These are phyloP conservation scores for Globomyces pollinis-pini DNA, from an alignment of 192 early-diverging fungal species.

Conservation along the genomic window DNA sequence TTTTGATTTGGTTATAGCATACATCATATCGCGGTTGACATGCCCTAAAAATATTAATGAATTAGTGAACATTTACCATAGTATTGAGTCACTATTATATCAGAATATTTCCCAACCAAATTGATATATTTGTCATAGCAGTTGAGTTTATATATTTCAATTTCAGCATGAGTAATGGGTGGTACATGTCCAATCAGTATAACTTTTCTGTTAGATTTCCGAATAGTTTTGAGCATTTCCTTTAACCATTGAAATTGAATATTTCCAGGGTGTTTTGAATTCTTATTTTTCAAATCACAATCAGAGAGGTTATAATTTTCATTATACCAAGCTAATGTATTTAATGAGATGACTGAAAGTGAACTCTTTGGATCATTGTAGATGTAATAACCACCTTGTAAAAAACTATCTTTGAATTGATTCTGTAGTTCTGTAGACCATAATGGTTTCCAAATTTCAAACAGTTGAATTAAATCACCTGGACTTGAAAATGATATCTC, in stretches of 20 bases:
- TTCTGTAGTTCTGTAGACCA: conserved; percentile 8
- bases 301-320: background rate
- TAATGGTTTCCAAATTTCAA: conserved; percentile 24
- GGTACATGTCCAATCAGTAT: conserved; percentile 40
- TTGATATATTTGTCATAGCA: conserved; percentile 29
- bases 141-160: conserved; percentile 13
- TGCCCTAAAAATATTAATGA: too few species aligned
- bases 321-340: conserved; percentile 7
- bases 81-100: conserved; percentile 34
- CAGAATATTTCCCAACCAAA: conserved; percentile 32
- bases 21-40: conserved; percentile 39
- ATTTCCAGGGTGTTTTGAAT: conserved; percentile 16
- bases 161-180: conserved; percentile 16
- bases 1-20: conserved; percentile 5
- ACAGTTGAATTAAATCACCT: conserved; percentile 27
- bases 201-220: conserved; percentile 6
- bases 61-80: too few species aligned
- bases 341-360: conserved; percentile 1
- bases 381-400: background rate
- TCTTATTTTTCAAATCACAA: background rate
- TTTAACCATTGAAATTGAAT: conserved; percentile 34
- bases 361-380: background rate
- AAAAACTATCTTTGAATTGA: background rate
- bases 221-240: conserved; percentile 11
- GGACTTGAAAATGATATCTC: conserved; percentile 6